A percentile compares a stretch with the other conserved stretches of the same genome.
These are phyloP conservation scores for Aspergillus alliaceus DNA, from an alignment of 2,329 filamentous ascomycete species.

Conservation along the genomic window DNA sequence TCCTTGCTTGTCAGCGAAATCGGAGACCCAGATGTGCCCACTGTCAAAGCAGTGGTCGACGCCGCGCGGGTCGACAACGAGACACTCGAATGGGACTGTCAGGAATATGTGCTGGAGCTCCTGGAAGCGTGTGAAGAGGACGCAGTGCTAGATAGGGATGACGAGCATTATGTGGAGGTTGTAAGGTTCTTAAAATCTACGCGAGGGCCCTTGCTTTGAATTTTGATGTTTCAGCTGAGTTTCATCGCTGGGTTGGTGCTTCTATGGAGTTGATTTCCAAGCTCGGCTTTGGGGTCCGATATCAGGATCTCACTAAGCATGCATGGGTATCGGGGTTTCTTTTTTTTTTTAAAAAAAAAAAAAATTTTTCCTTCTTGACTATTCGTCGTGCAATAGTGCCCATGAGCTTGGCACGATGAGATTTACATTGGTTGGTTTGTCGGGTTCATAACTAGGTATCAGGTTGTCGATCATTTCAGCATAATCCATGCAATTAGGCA, in stretches of 20 bases:
- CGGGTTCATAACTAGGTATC: not conserved
- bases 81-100: slow-evolving; percentile 24
- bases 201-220: slow-evolving; percentile 12
- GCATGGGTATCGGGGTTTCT: not conserved
- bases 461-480: not conserved
- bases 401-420: not conserved
- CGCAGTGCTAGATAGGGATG: slow-evolving; percentile 16
- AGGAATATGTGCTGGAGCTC: slow-evolving; percentile 25
- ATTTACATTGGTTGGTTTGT: not conserved
- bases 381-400: not conserved
- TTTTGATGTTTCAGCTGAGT: not conserved
- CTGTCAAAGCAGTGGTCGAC: slow-evolving; percentile 9
- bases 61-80: slow-evolving; percentile 19
- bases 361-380: not conserved
- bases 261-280: not conserved
- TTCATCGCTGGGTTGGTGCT: too few relatives aligned
- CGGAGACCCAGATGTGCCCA: slow-evolving; percentile 10
- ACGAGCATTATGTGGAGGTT: slow-evolving; percentile 17
- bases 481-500: not conserved
- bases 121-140: slow-evolving; percentile 17
- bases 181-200: slow-evolving; percentile 13
- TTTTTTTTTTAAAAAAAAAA: too few relatives aligned
- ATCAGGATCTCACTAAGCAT: not conserved
- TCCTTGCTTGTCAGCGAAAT: slow-evolving; percentile 13
- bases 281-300: not conserved